Base-by-base conservation (phyloP, 2,329 filamentous ascomycete species). In the Colletotrichum sublineola region DNA sequence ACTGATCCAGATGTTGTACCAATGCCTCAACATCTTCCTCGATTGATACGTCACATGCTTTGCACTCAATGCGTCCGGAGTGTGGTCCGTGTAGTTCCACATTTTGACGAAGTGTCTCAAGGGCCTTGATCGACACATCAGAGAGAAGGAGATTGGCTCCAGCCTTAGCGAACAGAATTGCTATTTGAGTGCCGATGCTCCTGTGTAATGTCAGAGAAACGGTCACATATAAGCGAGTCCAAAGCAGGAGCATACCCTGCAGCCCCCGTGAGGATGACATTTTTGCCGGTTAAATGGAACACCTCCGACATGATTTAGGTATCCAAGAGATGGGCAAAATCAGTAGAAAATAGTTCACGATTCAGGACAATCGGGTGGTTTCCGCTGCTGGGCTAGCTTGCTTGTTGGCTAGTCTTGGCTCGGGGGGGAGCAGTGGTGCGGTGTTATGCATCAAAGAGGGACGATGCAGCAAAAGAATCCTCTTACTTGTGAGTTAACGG, bases 141-240 rank as follows among this genome's bases (percentile, higher is more conserved):
- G 90, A 88, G 86, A 94, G 89, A 48, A 94, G 84, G 70, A 94
- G 89, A 67, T 88, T 89, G 76, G 91, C 92, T 53, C 92, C 92
- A 83, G 94, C 92, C 63, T 89, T 89, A 61, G 88, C 88, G 79
- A 94, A 93, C 57, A 94, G 89, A 73, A 94, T 91, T 69, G 87
- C 89, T 36, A 92, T 94, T 82, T 94, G 92, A 33, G 94, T 89
- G 71, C 92, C 92, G 76, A 94, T 94, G 74, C 92, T 56, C 38
- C 67, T 70, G 24, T 9, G 1, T 24, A 20, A 14, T 14, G 48
- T 68, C n/a, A 63, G 52, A 61, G 9, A n/a, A 36, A 9, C 92
- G 77, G 92, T 91, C 38, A 40, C 38, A 11, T 1, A 40, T 9
- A 74, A 46, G 48, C 46, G 52, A 58, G 42, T 44, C 31, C 11